A percentile compares a stretch with the other conserved stretches of the same genome.
These are phyloP conservation scores for Monosporascus sp. DNA, from an alignment of 2,329 filamentous ascomycete species.

Conservation along the genomic window DNA sequence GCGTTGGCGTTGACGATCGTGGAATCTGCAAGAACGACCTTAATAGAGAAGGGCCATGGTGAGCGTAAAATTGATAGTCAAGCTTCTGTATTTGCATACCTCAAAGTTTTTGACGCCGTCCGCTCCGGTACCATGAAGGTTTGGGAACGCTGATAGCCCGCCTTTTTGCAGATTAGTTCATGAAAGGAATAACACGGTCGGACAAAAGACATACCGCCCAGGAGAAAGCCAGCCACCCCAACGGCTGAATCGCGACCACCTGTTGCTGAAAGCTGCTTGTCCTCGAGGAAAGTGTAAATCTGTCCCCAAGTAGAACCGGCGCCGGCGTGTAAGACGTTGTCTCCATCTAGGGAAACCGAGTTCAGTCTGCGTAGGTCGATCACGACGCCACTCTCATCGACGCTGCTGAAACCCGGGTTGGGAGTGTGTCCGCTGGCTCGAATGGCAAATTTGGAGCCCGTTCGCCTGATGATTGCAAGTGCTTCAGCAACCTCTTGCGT, in stretches of 20 bases:
- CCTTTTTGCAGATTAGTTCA: conserved; percentile 3
- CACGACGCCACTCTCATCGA: conserved; percentile 10
- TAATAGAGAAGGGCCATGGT: background rate
- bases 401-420: conserved; percentile 10
- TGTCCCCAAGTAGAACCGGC: conserved; percentile 8
- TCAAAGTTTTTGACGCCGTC: conserved; percentile 14
- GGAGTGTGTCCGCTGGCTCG: conserved; percentile 11
- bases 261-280: conserved; percentile 3
- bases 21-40: conserved; percentile 11
- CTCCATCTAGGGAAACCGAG: background rate
- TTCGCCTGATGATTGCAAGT: conserved; percentile 3
- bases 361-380: conserved; percentile 11
- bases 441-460: conserved; percentile 8
- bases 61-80: background rate
- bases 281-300: conserved; percentile 11
- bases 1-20: conserved; percentile 11
- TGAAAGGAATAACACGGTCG: background rate
- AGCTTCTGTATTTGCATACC: conserved; percentile 1
- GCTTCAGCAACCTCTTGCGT: conserved; percentile 7
- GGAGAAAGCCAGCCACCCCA: conserved; percentile 10
- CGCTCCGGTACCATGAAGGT: conserved; percentile 9
- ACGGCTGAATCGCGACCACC: conserved; percentile 13
- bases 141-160: conserved; percentile 12
- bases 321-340: conserved; percentile 4
- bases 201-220: conserved; percentile 7